Evolutionary conservation across 169 alveolate species (phyloP), one percentile per base, ranked within the genome.

Genomic region (Cryptosporidium canis): DNA sequence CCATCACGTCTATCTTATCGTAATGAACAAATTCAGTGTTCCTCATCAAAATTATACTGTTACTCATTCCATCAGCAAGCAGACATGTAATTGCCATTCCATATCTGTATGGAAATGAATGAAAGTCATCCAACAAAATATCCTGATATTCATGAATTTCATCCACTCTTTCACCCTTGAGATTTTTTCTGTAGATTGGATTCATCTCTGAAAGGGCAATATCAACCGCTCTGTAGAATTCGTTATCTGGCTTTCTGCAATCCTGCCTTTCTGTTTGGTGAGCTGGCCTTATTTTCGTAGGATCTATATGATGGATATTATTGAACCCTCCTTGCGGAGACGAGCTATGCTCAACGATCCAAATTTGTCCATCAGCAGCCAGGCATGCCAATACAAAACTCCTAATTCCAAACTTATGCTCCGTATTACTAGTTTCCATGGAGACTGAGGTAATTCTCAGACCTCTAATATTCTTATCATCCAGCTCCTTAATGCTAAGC

Each of bases 81-180:
- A 77, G 21, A 27, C 65, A 77, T n/a, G 87, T 39, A 6, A 77
- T 61, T n/a, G 87, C 87, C 63, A 77, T 77, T 35, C 87, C 87
- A 63, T 77, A 77, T 43, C 12, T 43, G 44, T 77, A 56, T 39
- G 87, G 87, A 29, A 77, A 77, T 16, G 44, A 39, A 29, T 39
- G 39, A 27, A 41, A 39, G 21, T 55, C 64, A 58, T 35, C 63
- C 39, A 27, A 35, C 31, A 6, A 12, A 9, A 29, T 33, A 0
- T 77, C 58, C 21, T 44, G 61, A 16, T 37, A 39, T 0, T 41
- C 58, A 35, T 31, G 35, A 6, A n/a, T 12, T 35, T 77, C 87
- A 12, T 29, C 72, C 18, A 6, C 63, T 35, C 31, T 61, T 1
- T 24, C 66, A 1, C 24, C 18, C 6, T 35, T 61, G n/a, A 35